Percentiles rank a stretch among this genome's conserved stretches.
These are phyloP conservation scores for Jaltomata sinuosa DNA, from an alignment of 257 asterid genomes.

Conservation along the genomic window DNA sequence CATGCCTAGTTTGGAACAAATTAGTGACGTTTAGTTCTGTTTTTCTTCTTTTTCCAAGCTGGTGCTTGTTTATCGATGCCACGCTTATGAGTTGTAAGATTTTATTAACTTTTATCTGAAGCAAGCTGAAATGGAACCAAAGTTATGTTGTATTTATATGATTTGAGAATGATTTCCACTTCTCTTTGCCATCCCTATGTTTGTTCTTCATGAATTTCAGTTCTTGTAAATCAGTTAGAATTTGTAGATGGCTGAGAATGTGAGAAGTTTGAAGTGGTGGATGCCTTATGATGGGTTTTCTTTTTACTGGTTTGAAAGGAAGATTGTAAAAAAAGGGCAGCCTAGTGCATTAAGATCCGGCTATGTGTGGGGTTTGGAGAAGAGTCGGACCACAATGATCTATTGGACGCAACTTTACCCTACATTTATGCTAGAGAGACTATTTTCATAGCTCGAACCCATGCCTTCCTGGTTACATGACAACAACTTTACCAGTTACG, in stretches of 20 bases:
- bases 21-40: slow-evolving; percentile 25
- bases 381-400: not conserved
- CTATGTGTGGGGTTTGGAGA: not conserved
- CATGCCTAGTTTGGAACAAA: slow-evolving; percentile 41
- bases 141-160: not conserved
- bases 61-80: not conserved
- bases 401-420: not conserved
- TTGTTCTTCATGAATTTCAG: not conserved
- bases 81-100: not conserved
- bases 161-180: not conserved
- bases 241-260: not conserved
- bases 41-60: not conserved
- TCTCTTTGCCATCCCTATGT: not conserved
- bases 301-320: not conserved
- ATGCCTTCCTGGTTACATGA: too few species aligned
- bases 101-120: not conserved
- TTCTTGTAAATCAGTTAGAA: not conserved
- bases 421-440: too few species aligned
- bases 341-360: not conserved
- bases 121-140: not conserved
- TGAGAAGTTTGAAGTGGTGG: not conserved
- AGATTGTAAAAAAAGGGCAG: not conserved
- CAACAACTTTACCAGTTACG: too few species aligned
- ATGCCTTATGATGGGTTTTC: not conserved
- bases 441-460: too few species aligned